Conservation (phyloP, 345 rosid species). For the Pistacia integerrima region DNA sequence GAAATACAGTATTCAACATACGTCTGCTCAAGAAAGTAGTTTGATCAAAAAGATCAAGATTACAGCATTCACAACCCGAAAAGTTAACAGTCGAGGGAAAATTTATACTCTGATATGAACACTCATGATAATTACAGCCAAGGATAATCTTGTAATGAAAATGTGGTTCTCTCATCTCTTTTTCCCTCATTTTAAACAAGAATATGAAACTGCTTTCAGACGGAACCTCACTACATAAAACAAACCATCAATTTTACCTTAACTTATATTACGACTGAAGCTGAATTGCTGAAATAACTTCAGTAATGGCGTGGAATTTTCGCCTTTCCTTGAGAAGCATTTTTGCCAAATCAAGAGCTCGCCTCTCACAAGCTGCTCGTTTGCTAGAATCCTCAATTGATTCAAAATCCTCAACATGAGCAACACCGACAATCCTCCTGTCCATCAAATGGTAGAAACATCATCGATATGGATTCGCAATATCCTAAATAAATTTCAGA, state of each 20-base stretch:
- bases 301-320: slow-evolving; percentile 59
- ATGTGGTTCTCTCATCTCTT: too few species aligned
- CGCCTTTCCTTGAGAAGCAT: slow-evolving; percentile 76
- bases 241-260: slow-evolving; percentile 1
- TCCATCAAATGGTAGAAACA: slow-evolving; percentile 9
- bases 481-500: not conserved
- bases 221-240: not conserved
- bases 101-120: not conserved
- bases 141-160: too few species aligned
- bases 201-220: not conserved
- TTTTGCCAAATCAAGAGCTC: slow-evolving; percentile 72
- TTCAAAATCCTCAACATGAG: slow-evolving; percentile 97
- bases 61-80: not conserved
- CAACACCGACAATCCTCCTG: slow-evolving; percentile 96
- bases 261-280: slow-evolving; percentile 22
- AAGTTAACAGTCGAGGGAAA: not conserved
- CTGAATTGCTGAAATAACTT: slow-evolving; percentile 63
- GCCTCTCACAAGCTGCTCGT: slow-evolving; percentile 73
- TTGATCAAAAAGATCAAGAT: too few species aligned
- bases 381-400: slow-evolving; percentile 60
- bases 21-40: not conserved
- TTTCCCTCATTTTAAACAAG: not conserved
- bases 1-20: too few species aligned
- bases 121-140: not conserved
- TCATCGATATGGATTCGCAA: not conserved